These are phyloP conservation scores for Sporothrix brasiliensis DNA, from an alignment of 2,329 filamentous ascomycete species.

Conservation along the genomic window DNA sequence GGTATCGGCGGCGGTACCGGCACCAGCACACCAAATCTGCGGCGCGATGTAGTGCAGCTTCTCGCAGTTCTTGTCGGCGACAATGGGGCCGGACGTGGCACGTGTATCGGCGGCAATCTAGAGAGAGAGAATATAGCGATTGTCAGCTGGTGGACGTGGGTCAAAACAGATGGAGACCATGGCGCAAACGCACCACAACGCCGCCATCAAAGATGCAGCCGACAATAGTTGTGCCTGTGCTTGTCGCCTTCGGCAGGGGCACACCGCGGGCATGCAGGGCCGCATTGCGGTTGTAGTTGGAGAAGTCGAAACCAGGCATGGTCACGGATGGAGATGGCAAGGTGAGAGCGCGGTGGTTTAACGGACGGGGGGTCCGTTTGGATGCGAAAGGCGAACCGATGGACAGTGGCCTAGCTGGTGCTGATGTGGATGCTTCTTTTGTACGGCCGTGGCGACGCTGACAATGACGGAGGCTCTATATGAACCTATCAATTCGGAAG, in stretches of 20 bases:
- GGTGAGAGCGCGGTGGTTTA: not conserved
- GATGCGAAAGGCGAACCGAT: slow-evolving; percentile 5
- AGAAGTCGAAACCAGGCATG: slow-evolving; percentile 99
- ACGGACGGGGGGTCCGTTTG: not conserved
- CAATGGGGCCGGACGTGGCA: slow-evolving; percentile 95
- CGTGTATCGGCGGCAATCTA: slow-evolving; percentile 97
- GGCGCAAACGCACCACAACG: slow-evolving; percentile 75
- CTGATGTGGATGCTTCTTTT: not conserved
- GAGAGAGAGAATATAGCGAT: not conserved
- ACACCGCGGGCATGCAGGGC: slow-evolving; percentile 92
- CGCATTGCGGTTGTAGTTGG: slow-evolving; percentile 99
- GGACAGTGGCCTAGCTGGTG: not conserved
- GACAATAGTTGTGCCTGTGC: slow-evolving; percentile 98
- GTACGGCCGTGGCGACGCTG: not conserved
- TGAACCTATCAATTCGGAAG: not conserved
- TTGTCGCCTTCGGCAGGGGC: slow-evolving; percentile 94
- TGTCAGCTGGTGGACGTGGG: not conserved
- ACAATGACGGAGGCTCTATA: not conserved
- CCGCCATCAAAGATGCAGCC: slow-evolving; percentile 96
- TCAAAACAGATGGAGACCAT: not conserved
- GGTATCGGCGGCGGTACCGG: slow-evolving; percentile 95
- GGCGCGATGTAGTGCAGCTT: slow-evolving; percentile 99
- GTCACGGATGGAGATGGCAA: slow-evolving; percentile 43
- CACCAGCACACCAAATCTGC: slow-evolving; percentile 98
- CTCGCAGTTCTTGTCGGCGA: slow-evolving; percentile 99